Evolutionary conservation across 2,329 filamentous ascomycete species (phyloP), one percentile per base, ranked within the genome.

Genomic region (Beauveria varroae): DNA sequence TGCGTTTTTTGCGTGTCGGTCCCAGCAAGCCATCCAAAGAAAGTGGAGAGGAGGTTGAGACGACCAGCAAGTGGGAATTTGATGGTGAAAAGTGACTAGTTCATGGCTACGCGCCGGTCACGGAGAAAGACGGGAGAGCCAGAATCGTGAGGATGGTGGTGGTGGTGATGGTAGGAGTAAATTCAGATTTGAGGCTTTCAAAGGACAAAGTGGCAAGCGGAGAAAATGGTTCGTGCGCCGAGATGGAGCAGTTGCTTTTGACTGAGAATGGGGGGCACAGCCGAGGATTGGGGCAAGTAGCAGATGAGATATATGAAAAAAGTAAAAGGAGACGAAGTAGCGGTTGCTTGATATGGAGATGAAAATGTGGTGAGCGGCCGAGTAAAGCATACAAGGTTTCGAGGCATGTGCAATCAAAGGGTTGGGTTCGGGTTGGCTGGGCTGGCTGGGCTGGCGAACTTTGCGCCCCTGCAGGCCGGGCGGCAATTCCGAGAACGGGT

Each of bases 401-500:
- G 58, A 55, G 51, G 58, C 58, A 55, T 55, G 51, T 44, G 60
- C 60, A 57, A 51, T 44, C 60, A 56, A 53, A 52, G 24, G 30
- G 28, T 56, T 61, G 51, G 50, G 61, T 30, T 56, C 56, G 43
- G 50, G 61, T 30, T 51, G 34, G 41, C 47, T 30, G 55, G 55
- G 44, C 44, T 56, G 28, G 51, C 50, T 52, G 50, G 28, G 28
- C 28, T 54, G 51, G 40, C 24, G 22, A 12, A 20, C 43, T 41
- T 52, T 52, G 37, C 37, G 57, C 50, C 56, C 51, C 53, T 44
- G 24, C 34, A 24, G 6, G 24, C 22, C 34, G 37, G 54, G 41
- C 60, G 60, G 60, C 60, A 57, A 54, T 54, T 58, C 60, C 60
- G 60, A 62, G 60, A 62, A 55, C 54, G 54, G 60, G 43, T 47